Base-by-base conservation (phyloP, 2,329 filamentous ascomycete genomes). In the Cadophora sp. region DNA sequence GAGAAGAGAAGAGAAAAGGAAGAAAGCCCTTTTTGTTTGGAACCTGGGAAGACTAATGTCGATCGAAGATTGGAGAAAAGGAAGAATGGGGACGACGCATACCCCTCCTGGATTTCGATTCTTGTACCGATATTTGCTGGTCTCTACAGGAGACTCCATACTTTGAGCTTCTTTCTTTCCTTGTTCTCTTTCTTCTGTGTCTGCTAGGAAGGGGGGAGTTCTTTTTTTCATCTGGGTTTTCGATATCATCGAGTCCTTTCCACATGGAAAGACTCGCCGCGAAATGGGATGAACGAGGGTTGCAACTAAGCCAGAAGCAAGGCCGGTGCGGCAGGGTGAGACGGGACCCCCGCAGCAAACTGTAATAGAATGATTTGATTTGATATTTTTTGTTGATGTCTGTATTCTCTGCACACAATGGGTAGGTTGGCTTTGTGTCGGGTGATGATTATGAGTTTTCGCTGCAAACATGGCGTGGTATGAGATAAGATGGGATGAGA, bases 361-460 rank as follows among this genome's bases (percentile, higher is more conserved):
- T 62, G 72, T 75, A 74, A 72, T 75, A 75, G 72, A 76, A 71
- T 71, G 69, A 65, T 71, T 69, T 62, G 62, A 67, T 68, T 69
- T 65, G 55, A 47, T 47, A 20, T 18, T 41, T 8, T 56, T 43
- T 33, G 39, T 36, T 55, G n/a, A 48, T 45, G 48, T 59, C 36
- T 45, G 39, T 51, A n/a, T 14, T 59, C 50, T 67, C 61, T 69
- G 43, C 50, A 22, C 27, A 62, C 64, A 36, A 50, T 47, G 36
- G 59, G 39, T 64, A 45, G 43, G 39, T n/a, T 36, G 48, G 43
- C n/a, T n/a, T 41, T 24, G n/a, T 4, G 16, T 5, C 5, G 45
- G 4, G n/a, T 48, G n/a, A 5, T 48, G 45, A 18, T 22, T 48
- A n/a, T 48, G 45, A 13, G 5, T 48, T 22, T 13, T 36, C 61